These are phyloP conservation scores for Starmera caribaea DNA, from an alignment of 805 yeast species.

Conservation along the genomic window DNA sequence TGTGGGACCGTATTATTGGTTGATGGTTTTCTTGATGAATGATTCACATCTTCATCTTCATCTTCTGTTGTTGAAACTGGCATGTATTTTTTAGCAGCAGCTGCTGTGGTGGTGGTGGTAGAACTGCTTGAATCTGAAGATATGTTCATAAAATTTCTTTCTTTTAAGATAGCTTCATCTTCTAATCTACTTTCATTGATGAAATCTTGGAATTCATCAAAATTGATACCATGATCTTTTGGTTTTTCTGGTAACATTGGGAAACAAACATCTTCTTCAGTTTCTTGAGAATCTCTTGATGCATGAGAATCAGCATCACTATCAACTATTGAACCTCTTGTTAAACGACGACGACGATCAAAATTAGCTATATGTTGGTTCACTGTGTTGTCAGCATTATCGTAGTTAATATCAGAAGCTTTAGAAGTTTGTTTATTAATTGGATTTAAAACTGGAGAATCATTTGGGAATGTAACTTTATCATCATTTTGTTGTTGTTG, in stretches of 20 bases:
- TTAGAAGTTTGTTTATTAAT: slow-evolving; percentile 11
- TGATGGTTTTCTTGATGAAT: too few relatives aligned
- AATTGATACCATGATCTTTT: slow-evolving; percentile 72
- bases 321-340: slow-evolving; percentile 32
- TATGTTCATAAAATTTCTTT: slow-evolving; percentile 6
- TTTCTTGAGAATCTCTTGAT: slow-evolving; percentile 75
- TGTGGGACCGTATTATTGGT: too few relatives aligned
- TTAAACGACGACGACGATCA: slow-evolving; percentile 22
- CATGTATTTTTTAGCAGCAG: slow-evolving; percentile 55
- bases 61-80: slow-evolving; percentile 24
- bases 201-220: slow-evolving; percentile 82
- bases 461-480: slow-evolving; percentile 3
- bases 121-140: slow-evolving; percentile 22
- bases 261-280: slow-evolving; percentile 96
- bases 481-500: slow-evolving; percentile 3
- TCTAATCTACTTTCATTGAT: slow-evolving; percentile 51
- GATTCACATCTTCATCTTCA: not conserved
- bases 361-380: slow-evolving; percentile 18
- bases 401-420: slow-evolving; percentile 12
- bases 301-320: slow-evolving; percentile 65
- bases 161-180: slow-evolving; percentile 23
- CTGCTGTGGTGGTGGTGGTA: slow-evolving; percentile 24
- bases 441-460: slow-evolving; percentile 16
- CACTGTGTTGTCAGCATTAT: slow-evolving; percentile 22
- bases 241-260: slow-evolving; percentile 72